Evolutionary conservation across 176 grass and related monocot genomes (phyloP), one percentile per base, ranked within the genome.

Genomic region (Tuctoria greenei): DNA sequence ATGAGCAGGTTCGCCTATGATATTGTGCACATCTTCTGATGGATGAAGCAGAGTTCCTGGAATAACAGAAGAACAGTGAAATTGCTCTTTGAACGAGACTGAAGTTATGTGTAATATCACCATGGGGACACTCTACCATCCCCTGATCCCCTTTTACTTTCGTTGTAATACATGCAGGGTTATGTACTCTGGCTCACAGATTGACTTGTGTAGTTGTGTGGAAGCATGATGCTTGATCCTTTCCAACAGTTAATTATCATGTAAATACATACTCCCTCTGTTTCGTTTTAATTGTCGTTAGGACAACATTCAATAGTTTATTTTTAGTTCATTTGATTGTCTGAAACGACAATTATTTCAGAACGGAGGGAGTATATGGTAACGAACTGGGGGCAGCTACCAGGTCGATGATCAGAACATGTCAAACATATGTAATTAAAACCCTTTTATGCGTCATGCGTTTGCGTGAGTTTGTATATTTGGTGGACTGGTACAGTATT

Each of bases 11-110:
- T 97, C 80, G 83, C 90, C 27, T 97, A 91, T 70, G 90, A 97
- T 67, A 88, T 91, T 82, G 80, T 97, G 64, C 93, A 93, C 58
- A 93, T 93, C 85, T 97, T 97, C 80, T 97, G 87, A 97, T 52
- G 66, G 50, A 72, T 66, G 81, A 64, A 71, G 59, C 21, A 67
- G 37, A 64, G 64, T 42, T 79, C 21, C 35, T 1, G 7, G 20
- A 50, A 60, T 59, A 58, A 58, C 18, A 20, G 57, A 18, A 7
- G 34, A 63, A 23, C 9, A 13, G 14, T 74, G 34, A 23, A 21
- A 26, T 25, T 38, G 10, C 61, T 15, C 44, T 12, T 63, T 61
- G 6, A 45, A 56, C 18, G 45, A 71, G 20, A 54, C 42, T 37
- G 18, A 73, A 74, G 34, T 18, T 27, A 44, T 39, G 54, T 54